Percentiles rank a stretch among this genome's conserved stretches.
phyloP scores from a whole-genome alignment of 2,329 filamentous ascomycete species.

The Alternaria novae-zelandiae region DNA sequence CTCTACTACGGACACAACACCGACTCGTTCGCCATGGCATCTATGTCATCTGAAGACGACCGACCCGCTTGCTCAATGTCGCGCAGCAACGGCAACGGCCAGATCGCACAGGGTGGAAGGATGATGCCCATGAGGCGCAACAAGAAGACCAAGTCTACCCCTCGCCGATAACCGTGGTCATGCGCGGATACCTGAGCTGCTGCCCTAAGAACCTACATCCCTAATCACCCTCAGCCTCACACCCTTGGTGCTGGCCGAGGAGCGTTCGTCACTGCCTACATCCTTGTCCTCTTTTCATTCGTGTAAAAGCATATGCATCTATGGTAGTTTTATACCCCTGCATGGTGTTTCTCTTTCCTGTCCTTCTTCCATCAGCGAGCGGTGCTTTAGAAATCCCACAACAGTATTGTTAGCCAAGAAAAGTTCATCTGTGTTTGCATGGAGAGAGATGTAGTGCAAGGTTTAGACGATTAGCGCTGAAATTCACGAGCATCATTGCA shows the following conservation, averaged over 20 bases:
- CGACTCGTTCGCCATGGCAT: slow-evolving; percentile 83
- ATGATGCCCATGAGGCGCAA: slow-evolving; percentile 51
- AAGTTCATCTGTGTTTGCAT: not conserved
- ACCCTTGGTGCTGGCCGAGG: accelerated
- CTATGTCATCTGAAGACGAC: slow-evolving; percentile 80
- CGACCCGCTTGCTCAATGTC: slow-evolving; percentile 88
- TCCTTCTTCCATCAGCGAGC: not conserved
- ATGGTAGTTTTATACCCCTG: slow-evolving; percentile 14
- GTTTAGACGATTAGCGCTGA: not conserved
- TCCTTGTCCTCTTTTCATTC: not conserved
- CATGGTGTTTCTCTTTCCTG: not conserved
- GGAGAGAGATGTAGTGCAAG: not conserved
- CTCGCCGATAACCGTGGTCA: slow-evolving; percentile 7
- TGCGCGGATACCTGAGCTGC: not conserved
- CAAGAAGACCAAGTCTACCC: slow-evolving; percentile 34
- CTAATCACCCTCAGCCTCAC: not conserved
- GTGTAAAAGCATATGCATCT: not conserved
- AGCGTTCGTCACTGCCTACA: not conserved
- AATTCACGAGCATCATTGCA: not conserved
- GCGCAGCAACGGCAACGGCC: slow-evolving; percentile 64
- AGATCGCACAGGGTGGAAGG: slow-evolving; percentile 62
- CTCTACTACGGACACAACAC: slow-evolving; percentile 98
- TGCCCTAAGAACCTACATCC: not conserved
- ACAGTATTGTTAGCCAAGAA: too few relatives aligned
- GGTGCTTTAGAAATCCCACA: too few relatives aligned